phyloP scores from a whole-genome alignment of 768 basidiomycete genomes.

The Inosperma sp. region DNA sequence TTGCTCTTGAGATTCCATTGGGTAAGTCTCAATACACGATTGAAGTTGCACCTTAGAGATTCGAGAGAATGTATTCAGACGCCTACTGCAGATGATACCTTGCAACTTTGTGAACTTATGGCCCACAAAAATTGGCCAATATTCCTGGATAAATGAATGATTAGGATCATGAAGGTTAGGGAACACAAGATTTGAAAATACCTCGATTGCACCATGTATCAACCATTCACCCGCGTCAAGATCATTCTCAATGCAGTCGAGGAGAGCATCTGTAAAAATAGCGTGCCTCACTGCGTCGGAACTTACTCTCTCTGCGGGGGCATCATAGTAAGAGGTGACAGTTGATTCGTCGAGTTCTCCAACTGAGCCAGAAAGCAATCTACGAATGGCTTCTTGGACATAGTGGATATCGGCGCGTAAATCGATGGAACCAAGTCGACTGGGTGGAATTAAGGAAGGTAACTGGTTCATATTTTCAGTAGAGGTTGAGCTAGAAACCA shows the following conservation, averaged over 20 bases:
- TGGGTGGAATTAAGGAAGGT: not conserved
- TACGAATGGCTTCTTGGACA: conserved; percentile 39
- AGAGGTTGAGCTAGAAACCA: conserved; percentile 22
- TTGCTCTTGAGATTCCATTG: not conserved
- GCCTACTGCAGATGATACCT: conserved; percentile 43
- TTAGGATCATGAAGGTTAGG: not conserved
- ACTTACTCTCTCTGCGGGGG: conserved; percentile 30
- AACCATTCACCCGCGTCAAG: conserved; percentile 46
- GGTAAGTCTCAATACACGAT: conserved; percentile 22
- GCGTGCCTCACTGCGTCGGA: conserved; percentile 29
- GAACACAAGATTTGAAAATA: conserved; percentile 22
- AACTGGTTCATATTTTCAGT: conserved; percentile 6
- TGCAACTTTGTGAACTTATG: conserved; percentile 41
- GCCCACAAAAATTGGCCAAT: conserved; percentile 42
- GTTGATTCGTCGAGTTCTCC: conserved; percentile 44
- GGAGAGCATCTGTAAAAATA: conserved; percentile 45
- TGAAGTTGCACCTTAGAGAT: conserved; percentile 33
- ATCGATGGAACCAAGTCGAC: conserved; percentile 4
- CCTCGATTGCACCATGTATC: conserved; percentile 47
- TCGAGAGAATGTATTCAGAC: conserved; percentile 36
- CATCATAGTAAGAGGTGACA: conserved; percentile 50
- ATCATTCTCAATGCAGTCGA: conserved; percentile 47
- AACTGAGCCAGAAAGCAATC: conserved; percentile 43
- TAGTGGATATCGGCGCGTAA: conserved; percentile 21
- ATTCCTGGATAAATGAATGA: conserved; percentile 38